phyloP scores from a whole-genome alignment of 768 basidiomycete genomes.

The Chlorophyllum brunneum region DNA sequence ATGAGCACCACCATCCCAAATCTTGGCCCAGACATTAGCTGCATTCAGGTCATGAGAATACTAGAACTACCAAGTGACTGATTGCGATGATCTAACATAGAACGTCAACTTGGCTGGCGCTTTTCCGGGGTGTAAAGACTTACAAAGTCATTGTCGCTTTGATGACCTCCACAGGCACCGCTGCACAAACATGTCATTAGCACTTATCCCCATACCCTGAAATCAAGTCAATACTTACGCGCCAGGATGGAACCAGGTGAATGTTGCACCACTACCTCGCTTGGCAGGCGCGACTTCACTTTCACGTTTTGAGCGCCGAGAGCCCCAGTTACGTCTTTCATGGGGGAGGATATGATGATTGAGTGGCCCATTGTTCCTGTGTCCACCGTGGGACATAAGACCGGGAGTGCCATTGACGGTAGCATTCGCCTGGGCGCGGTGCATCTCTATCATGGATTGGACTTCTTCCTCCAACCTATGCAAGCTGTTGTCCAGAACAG shows the following conservation, averaged over 20 bases:
- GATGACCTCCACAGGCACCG: slow-evolving; percentile 37
- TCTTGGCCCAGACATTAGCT: slow-evolving; percentile 21
- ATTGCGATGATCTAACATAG: slow-evolving; percentile 39
- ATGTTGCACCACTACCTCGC: slow-evolving; percentile 16
- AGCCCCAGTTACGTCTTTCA: slow-evolving; percentile 11
- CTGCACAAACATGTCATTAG: slow-evolving; percentile 19
- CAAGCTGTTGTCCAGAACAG: slow-evolving; percentile 2
- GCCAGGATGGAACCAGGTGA: slow-evolving; percentile 25
- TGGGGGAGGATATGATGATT: background rate
- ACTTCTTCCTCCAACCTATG: slow-evolving; percentile 7
- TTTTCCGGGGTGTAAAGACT: slow-evolving; percentile 14
- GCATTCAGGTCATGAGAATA: background rate
- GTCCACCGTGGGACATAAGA: background rate
- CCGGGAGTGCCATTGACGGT: background rate
- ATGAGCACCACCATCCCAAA: slow-evolving; percentile 36
- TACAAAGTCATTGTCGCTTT: slow-evolving; percentile 27
- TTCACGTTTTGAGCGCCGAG: slow-evolving; percentile 9
- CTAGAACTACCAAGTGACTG: slow-evolving; percentile 29
- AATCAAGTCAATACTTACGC: slow-evolving; percentile 19
- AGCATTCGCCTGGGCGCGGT: background rate
- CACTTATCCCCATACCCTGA: background rate
- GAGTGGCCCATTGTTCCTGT: background rate
- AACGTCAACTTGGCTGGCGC: background rate
- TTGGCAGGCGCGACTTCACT: slow-evolving; percentile 7
- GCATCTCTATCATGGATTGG: slow-evolving; percentile 2